These are phyloP conservation scores for Metschnikowia noctiluminum DNA, from an alignment of 805 yeast genomes.

Conservation along the genomic window DNA sequence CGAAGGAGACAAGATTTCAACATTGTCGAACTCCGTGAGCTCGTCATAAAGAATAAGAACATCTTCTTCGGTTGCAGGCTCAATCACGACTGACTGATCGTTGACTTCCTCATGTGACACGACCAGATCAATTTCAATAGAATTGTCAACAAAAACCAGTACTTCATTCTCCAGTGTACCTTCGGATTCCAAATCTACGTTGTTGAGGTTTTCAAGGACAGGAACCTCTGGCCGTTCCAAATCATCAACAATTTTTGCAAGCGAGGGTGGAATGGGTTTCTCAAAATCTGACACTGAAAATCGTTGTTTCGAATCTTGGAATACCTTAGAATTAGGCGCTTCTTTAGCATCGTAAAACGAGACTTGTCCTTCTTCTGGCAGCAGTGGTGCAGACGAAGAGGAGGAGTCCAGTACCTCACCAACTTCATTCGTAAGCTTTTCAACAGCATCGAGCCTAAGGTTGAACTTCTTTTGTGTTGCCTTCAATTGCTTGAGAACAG, in stretches of 20 bases:
- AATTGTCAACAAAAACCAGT: not conserved
- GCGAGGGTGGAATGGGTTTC: not conserved
- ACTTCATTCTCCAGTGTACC: not conserved
- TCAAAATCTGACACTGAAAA: too few relatives aligned
- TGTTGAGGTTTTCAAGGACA: not conserved
- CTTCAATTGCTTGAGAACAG: conserved; percentile 11
- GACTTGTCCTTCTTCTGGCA: not conserved
- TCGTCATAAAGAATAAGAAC: conserved; percentile 11
- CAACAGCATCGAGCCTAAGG: conserved; percentile 14
- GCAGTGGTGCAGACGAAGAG: not conserved
- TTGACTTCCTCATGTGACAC: not conserved
- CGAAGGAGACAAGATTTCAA: conserved; percentile 8
- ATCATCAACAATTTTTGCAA: not conserved
- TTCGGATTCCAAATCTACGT: not conserved
- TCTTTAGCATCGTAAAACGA: not conserved
- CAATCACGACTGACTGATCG: conserved; percentile 5
- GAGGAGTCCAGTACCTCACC: conserved; percentile 9
- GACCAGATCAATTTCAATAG: not conserved
- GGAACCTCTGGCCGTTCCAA: conserved; percentile 9
- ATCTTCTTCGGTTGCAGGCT: conserved; percentile 10
- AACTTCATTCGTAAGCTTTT: conserved; percentile 10
- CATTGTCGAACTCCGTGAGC: conserved; percentile 12
- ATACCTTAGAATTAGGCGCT: too few relatives aligned
- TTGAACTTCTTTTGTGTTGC: conserved; percentile 14
- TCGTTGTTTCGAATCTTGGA: too few relatives aligned